phyloP scores from a whole-genome alignment of 768 basidiomycete genomes.

The Rhizopogon sp. region DNA sequence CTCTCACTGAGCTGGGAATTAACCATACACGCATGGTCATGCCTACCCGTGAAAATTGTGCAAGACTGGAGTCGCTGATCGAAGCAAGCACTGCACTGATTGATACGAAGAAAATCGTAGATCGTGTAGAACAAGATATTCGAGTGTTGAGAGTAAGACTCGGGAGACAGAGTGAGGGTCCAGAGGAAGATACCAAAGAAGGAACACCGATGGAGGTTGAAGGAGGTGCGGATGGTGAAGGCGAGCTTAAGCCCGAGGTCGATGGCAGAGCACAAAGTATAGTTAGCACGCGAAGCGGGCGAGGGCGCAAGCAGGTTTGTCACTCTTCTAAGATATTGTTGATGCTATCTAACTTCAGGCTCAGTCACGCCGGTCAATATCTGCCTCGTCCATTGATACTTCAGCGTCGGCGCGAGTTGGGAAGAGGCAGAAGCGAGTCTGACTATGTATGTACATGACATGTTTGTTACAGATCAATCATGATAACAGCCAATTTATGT shows the following conservation, averaged over 20 bases:
- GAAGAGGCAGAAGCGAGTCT: conserved; percentile 56
- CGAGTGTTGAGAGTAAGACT: conserved; percentile 60
- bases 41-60: conserved; percentile 84
- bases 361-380: conserved; percentile 61
- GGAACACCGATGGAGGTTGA: conserved; percentile 49
- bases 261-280: conserved; percentile 66
- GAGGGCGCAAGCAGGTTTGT: conserved; percentile 54
- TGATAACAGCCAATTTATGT: conserved; percentile 5
- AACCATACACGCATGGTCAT: conserved; percentile 77
- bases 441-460: conserved; percentile 3
- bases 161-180: conserved; percentile 43
- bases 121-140: conserved; percentile 85
- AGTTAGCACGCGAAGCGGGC: conserved; percentile 48
- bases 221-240: conserved; percentile 22
- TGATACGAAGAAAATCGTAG: conserved; percentile 86
- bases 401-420: conserved; percentile 47
- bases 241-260: conserved; percentile 36
- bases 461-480: conserved; percentile 1
- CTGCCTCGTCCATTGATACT: conserved; percentile 73
- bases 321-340: neutral
- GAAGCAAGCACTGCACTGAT: conserved; percentile 69
- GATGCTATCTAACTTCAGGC: conserved; percentile 2
- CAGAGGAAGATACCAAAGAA: conserved; percentile 31
- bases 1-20: conserved; percentile 74
- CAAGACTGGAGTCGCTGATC: conserved; percentile 67